Percentiles rank a stretch among this genome's conserved stretches.
phyloP scores from a whole-genome alignment of 176 grass and related monocot species.

The Paspalum vaginatum region DNA sequence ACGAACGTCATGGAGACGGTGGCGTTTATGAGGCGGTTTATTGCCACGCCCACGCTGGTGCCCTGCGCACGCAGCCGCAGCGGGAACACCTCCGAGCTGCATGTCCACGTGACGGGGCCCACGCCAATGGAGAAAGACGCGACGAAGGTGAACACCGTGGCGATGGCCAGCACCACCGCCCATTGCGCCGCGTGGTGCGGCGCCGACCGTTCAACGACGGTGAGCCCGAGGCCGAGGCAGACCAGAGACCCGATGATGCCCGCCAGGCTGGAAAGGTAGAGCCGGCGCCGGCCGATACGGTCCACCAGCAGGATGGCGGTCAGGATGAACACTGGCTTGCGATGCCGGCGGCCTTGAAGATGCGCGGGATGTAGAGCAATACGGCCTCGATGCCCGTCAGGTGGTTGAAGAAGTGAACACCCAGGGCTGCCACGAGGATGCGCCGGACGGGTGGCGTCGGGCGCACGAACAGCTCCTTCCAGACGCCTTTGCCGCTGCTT shows the following conservation, averaged over 20 bases:
- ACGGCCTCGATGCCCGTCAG: constrained; percentile 55
- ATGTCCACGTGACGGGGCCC: constrained; percentile 51
- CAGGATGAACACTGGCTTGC: constrained; percentile 44
- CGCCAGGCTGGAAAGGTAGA: constrained; percentile 40
- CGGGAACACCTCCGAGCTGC: constrained; percentile 60
- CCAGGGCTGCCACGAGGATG: constrained; percentile 32
- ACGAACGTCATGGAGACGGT: constrained; percentile 58
- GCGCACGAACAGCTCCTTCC: constrained; percentile 54
- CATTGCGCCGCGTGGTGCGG: constrained; percentile 25
- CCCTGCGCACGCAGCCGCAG: constrained; percentile 53
- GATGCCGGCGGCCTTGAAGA: constrained; percentile 56
- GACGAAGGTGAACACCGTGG: constrained; percentile 46
- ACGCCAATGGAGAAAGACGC: constrained; percentile 57
- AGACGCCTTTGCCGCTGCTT: constrained; percentile 34
- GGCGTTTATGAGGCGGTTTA: constrained; percentile 57
- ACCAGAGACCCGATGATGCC: constrained; percentile 50
- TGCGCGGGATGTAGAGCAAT: constrained; percentile 57
- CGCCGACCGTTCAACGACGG: constrained; percentile 35
- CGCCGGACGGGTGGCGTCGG: constrained; percentile 40
- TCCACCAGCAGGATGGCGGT: constrained; percentile 49
- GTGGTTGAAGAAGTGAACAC: constrained; percentile 59
- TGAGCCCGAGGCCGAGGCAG: constrained; percentile 41
- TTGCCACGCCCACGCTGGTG: constrained; percentile 49
- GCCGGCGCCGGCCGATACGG: constrained; percentile 31
- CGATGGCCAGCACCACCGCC: constrained; percentile 40